Percentiles rank a stretch among this genome's conserved stretches.
phyloP scores from a whole-genome alignment of 257 asterid genomes.

The Apocynum venetum region DNA sequence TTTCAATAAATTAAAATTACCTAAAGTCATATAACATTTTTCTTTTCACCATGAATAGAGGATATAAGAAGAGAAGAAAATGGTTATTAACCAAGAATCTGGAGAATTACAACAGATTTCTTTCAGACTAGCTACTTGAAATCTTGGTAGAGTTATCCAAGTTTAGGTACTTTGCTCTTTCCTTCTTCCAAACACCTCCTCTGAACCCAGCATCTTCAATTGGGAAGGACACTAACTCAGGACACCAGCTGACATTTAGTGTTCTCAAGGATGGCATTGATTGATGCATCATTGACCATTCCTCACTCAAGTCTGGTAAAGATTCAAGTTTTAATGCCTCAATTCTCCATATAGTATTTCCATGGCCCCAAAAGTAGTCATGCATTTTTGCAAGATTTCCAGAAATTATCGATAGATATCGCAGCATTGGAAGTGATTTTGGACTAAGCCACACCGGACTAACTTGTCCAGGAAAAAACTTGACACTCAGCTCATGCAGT shows the following conservation, averaged over 20 bases:
- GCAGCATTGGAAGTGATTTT: conserved; percentile 25
- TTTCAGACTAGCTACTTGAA: background rate
- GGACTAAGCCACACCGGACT: conserved; percentile 35
- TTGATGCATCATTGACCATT: conserved; percentile 27
- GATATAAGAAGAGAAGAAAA: no score
- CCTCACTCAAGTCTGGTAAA: conserved; percentile 26
- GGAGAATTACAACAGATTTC: background rate
- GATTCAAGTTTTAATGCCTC: conserved; percentile 30
- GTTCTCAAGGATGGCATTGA: conserved; percentile 30
- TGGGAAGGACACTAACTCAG: conserved; percentile 28
- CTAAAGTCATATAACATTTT: no score
- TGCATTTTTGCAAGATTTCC: conserved; percentile 21
- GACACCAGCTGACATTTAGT: conserved; percentile 34
- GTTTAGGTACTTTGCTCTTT: conserved; percentile 2
- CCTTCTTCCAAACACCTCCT: conserved; percentile 33
- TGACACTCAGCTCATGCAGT: conserved; percentile 26
- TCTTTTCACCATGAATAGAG: no score
- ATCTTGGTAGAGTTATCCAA: background rate
- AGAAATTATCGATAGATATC: conserved; percentile 24
- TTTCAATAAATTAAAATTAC: no score
- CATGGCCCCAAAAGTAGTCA: conserved; percentile 27
- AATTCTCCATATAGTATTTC: conserved; percentile 25
- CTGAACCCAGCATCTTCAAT: conserved; percentile 35
- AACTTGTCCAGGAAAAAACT: conserved; percentile 25
- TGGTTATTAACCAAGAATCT: background rate